A percentile compares a stretch with the other conserved stretches of the same genome.
Conservation (phyloP, 2,329 filamentous ascomycete genomes). For the Diaporthe ilicicola region DNA sequence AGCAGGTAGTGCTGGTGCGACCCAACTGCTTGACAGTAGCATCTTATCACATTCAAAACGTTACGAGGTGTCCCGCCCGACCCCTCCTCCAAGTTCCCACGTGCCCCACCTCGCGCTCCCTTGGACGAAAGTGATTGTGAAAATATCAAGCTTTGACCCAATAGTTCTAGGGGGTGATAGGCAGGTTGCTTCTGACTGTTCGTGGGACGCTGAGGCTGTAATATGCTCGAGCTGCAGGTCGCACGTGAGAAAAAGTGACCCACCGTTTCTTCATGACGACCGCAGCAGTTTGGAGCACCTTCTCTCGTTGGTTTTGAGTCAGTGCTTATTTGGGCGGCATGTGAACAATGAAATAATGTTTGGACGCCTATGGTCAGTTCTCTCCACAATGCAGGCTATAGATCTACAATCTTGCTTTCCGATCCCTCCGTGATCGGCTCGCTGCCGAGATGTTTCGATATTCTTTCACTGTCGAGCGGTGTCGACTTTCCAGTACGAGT, state of each 20-base stretch:
- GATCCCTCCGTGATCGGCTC: background rate
- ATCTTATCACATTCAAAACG: background rate
- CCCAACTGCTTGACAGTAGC: background rate
- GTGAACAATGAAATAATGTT: constrained; percentile 20
- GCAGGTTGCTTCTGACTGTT: background rate
- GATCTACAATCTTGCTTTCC: background rate
- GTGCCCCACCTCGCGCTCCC: background rate
- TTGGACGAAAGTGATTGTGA: background rate
- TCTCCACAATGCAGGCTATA: background rate
- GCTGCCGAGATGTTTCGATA: background rate
- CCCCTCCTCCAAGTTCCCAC: background rate
- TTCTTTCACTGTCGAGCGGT: background rate
- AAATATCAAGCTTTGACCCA: background rate
- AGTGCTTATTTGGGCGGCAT: background rate
- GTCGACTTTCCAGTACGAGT: no score
- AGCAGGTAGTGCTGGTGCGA: constrained; percentile 4
- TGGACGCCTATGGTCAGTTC: background rate
- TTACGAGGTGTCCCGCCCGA: background rate
- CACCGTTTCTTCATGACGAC: background rate
- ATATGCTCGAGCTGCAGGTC: background rate
- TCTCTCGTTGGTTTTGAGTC: background rate
- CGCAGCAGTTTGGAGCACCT: background rate
- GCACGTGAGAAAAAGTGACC: background rate
- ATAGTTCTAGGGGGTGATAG: background rate
- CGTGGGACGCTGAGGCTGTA: background rate